phyloP scores from a whole-genome alignment of 352 stramenopile species.

The Pythium angustatum region DNA sequence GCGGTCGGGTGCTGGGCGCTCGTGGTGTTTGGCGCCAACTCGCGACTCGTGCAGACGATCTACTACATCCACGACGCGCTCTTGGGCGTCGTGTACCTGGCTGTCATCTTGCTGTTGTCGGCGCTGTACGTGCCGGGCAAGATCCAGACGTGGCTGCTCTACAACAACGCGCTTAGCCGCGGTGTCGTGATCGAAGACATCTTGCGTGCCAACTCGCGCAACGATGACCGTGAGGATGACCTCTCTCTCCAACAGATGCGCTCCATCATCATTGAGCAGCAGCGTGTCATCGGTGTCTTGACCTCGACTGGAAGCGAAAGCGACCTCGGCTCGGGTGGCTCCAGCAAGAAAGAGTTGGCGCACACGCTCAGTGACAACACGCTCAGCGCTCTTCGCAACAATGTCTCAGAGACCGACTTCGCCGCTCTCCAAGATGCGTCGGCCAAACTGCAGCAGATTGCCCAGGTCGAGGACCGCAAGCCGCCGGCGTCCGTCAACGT shows the following conservation, averaged over 20 bases:
- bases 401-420: conserved; percentile 42
- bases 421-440: conserved; percentile 40
- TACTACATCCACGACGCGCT: conserved; percentile 92
- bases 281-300: conserved; percentile 41
- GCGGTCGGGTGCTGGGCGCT: conserved; percentile 61
- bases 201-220: conserved; percentile 50
- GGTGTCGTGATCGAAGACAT: conserved; percentile 95
- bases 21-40: conserved; percentile 73
- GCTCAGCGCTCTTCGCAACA: conserved; percentile 31
- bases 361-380: conserved; percentile 45
- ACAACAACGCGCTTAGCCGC: conserved; percentile 93
- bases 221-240: conserved; percentile 47
- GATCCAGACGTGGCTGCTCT: conserved; percentile 94
- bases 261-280: conserved; percentile 50
- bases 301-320: conserved; percentile 40
- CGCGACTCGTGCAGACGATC: conserved; percentile 79
- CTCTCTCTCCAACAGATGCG: conserved; percentile 45
- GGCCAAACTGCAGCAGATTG: conserved; percentile 34
- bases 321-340: conserved; percentile 20
- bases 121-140: conserved; percentile 78
- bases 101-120: conserved; percentile 84
- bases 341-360: conserved; percentile 25
- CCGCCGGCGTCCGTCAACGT: neutral
- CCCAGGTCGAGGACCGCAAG: conserved; percentile 27
- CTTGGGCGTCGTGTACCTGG: conserved; percentile 86